phyloP scores from a whole-genome alignment of 2,329 filamentous ascomycete genomes.

The Calonectria honghensis region DNA sequence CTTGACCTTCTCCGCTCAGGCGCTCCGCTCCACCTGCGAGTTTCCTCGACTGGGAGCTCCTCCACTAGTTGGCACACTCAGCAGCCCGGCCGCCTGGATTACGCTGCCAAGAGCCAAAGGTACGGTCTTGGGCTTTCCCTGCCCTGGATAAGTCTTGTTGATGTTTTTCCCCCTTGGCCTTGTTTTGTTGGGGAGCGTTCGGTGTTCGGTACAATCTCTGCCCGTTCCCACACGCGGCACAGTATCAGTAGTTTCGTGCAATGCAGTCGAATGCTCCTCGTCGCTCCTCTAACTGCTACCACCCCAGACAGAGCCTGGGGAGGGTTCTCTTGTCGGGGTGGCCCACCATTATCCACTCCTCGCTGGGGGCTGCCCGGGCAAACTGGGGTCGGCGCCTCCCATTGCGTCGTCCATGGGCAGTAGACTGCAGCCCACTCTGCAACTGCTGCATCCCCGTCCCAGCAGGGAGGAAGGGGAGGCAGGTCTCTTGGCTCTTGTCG shows the following conservation, averaged over 20 bases:
- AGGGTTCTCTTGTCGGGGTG: slow-evolving; percentile 30
- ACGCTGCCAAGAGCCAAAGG: slow-evolving; percentile 33
- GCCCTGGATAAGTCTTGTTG: slow-evolving; percentile 1
- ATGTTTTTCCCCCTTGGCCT: background rate
- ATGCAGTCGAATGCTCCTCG: slow-evolving; percentile 1
- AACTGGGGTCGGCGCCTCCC: slow-evolving; percentile 52
- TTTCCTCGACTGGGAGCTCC: slow-evolving; percentile 33
- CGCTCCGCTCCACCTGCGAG: slow-evolving; percentile 26
- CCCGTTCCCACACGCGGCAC: background rate
- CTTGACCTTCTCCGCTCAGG: slow-evolving; percentile 27
- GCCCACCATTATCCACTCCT: slow-evolving; percentile 37
- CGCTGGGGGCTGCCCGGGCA: slow-evolving; percentile 52
- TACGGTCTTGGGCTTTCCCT: slow-evolving; percentile 6
- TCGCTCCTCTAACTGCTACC: slow-evolving; percentile 22
- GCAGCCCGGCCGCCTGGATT: slow-evolving; percentile 26
- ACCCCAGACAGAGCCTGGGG: slow-evolving; percentile 28
- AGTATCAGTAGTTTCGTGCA: slow-evolving; percentile 18
- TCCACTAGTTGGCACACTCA: slow-evolving; percentile 29
- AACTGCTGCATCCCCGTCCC: slow-evolving; percentile 47
- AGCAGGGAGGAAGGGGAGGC: slow-evolving; percentile 10
- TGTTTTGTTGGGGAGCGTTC: background rate
- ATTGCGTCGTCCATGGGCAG: slow-evolving; percentile 50
- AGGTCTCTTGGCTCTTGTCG: slow-evolving; percentile 14
- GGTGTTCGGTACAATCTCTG: slow-evolving; percentile 14
- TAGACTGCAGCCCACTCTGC: slow-evolving; percentile 39